A percentile compares a stretch with the other conserved stretches of the same genome.
Evolutionary conservation across 2,329 filamentous ascomycete genomes (phyloP).

Genomic region (Plenodomus tracheiphilus): DNA sequence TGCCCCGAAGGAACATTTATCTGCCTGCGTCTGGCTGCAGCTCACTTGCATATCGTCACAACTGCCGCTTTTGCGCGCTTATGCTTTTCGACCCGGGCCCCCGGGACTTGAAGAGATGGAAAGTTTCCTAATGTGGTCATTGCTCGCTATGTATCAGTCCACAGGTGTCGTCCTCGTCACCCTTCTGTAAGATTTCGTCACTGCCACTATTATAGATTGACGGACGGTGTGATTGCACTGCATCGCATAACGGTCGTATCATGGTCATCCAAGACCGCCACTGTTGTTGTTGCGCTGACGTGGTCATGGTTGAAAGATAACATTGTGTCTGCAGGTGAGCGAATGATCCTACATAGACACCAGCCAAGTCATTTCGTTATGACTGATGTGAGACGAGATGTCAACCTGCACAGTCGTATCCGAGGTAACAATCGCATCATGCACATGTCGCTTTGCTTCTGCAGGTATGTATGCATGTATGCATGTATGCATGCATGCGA

Average conservation of each 20-base stretch:
- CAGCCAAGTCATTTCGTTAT: background rate
- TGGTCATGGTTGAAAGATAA: background rate
- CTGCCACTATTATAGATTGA: background rate
- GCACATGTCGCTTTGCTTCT: too few species aligned
- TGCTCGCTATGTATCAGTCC: background rate
- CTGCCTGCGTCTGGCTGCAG: constrained; percentile 3
- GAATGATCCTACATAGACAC: background rate
- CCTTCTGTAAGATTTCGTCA: background rate
- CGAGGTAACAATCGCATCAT: too few species aligned
- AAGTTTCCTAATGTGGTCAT: background rate
- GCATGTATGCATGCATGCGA: too few species aligned
- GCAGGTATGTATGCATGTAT: too few species aligned
- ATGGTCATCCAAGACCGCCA: background rate
- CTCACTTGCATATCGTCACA: constrained; percentile 6
- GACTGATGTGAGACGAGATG: background rate
- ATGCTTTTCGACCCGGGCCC: background rate
- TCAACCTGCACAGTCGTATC: too few species aligned
- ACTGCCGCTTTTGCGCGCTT: constrained; percentile 7
- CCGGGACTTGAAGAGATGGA: background rate
- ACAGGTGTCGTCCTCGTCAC: too few species aligned
- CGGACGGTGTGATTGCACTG: background rate
- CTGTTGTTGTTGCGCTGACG: background rate
- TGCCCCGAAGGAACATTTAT: constrained; percentile 9
- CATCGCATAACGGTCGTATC: background rate
- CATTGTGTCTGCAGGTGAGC: background rate